Evolutionary conservation across 192 early-diverging fungal genomes (phyloP).

Genomic region (Coemansia sp.): DNA sequence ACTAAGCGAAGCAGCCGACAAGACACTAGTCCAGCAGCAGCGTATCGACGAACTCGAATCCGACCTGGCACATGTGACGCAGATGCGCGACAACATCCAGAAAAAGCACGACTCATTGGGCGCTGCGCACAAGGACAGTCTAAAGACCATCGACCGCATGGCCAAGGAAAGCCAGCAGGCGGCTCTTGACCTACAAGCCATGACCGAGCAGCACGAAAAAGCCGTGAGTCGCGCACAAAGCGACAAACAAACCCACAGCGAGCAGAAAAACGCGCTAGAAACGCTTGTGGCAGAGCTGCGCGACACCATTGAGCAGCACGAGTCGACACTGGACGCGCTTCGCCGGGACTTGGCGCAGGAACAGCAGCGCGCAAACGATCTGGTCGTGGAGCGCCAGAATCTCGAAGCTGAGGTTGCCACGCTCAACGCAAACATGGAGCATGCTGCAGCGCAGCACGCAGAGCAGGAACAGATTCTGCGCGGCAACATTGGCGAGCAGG

Average conservation of each 20-base stretch:
- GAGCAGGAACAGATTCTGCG: conserved; percentile 11
- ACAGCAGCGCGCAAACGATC: conserved; percentile 10
- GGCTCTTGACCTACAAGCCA: conserved; percentile 7
- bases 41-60: conserved; percentile 31
- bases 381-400: conserved; percentile 12
- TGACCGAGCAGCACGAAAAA: conserved; percentile 9
- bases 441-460: conserved; percentile 4
- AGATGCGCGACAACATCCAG: conserved; percentile 43
- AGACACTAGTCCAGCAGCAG: conserved; percentile 10
- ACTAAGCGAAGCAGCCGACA: conserved; percentile 1
- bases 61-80: conserved; percentile 26
- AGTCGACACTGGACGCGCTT: conserved; percentile 7
- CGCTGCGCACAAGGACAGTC: conserved; percentile 26
- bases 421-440: conserved; percentile 2
- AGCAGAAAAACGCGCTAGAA: conserved; percentile 19
- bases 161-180: conserved; percentile 1
- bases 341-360: conserved; percentile 12
- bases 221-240: conserved; percentile 19
- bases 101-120: conserved; percentile 34
- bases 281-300: conserved; percentile 11
- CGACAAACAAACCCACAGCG: not conserved
- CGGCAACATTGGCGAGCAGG: conserved; percentile 20
- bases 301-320: conserved; percentile 4
- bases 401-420: not conserved
- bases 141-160: conserved; percentile 15